These are phyloP conservation scores for Fusarium sp. DNA, from an alignment of 2,329 filamentous ascomycete species.

Conservation along the genomic window DNA sequence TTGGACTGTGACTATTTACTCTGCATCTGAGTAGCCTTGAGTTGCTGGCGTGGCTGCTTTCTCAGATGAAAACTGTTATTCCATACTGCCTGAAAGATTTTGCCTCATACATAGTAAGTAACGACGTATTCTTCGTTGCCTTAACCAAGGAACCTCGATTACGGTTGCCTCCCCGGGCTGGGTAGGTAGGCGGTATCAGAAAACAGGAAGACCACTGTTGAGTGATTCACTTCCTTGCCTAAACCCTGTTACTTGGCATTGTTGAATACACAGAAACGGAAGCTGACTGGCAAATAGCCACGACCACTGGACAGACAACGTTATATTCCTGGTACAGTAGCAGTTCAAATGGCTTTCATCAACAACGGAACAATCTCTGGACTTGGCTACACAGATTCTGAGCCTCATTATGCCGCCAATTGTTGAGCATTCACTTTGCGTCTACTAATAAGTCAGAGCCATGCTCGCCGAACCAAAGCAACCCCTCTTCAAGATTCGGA, in stretches of 20 bases:
- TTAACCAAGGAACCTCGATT: background rate
- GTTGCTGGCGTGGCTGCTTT: conserved; percentile 1
- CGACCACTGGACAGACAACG: background rate
- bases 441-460: background rate
- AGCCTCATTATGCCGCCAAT: background rate
- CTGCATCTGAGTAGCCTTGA: conserved; percentile 3
- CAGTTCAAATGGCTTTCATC: background rate
- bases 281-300: conserved; percentile 12
- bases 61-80: background rate
- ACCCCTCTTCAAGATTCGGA: conserved; percentile 31
- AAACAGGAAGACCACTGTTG: conserved; percentile 8
- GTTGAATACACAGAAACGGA: conserved; percentile 14
- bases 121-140: conserved; percentile 2
- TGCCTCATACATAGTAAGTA: conserved; percentile 11
- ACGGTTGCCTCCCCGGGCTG: background rate
- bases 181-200: background rate
- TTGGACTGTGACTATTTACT: background rate
- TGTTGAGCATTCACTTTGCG: background rate
- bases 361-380: background rate
- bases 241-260: conserved; percentile 36
- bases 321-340: background rate
- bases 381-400: background rate
- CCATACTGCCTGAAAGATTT: conserved; percentile 7
- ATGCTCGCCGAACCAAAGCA: conserved; percentile 13
- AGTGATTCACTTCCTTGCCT: conserved; percentile 1